These are phyloP conservation scores for Pseudocercospora crystallina DNA, from an alignment of 2,329 filamentous ascomycete genomes.

Conservation along the genomic window DNA sequence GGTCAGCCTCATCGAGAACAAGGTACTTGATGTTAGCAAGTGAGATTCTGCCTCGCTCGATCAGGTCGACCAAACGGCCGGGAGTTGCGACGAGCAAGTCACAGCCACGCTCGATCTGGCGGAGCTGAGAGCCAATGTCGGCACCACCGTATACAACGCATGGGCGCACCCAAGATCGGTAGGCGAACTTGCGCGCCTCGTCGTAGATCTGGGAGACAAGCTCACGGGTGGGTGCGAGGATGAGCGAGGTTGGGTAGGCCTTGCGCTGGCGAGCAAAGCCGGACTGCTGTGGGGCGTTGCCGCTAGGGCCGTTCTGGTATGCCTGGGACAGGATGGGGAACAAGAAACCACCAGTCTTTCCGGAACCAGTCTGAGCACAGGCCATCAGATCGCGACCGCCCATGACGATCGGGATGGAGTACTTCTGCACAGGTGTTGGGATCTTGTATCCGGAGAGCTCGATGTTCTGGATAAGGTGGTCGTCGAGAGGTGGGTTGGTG, in stretches of 20 bases:
- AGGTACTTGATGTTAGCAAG: slow-evolving; percentile 99
- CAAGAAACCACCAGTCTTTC: slow-evolving; percentile 99
- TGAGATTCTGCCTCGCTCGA: slow-evolving; percentile 97
- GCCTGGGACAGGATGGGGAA: slow-evolving; percentile 99
- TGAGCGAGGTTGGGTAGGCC: slow-evolving; percentile 93
- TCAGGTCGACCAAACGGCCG: slow-evolving; percentile 94
- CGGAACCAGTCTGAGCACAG: slow-evolving; percentile 98
- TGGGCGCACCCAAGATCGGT: slow-evolving; percentile 97
- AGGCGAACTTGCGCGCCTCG: slow-evolving; percentile 95
- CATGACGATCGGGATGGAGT: slow-evolving; percentile 99
- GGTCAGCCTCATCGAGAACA: slow-evolving; percentile 97
- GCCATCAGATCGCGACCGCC: slow-evolving; percentile 97
- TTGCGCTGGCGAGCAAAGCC: slow-evolving; percentile 93
- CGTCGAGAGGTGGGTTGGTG: slow-evolving; percentile 91
- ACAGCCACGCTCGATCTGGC: slow-evolving; percentile 95
- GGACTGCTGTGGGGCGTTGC: slow-evolving; percentile 63
- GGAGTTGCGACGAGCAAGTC: slow-evolving; percentile 96
- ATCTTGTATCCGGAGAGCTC: slow-evolving; percentile 91
- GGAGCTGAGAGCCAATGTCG: slow-evolving; percentile 96
- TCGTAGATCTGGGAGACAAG: slow-evolving; percentile 98
- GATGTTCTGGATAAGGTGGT: slow-evolving; percentile 91
- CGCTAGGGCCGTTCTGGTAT: slow-evolving; percentile 81
- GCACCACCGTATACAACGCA: slow-evolving; percentile 99
- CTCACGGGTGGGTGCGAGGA: slow-evolving; percentile 95
- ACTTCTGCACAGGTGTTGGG: slow-evolving; percentile 97